A percentile compares a stretch with the other conserved stretches of the same genome.
phyloP scores from a whole-genome alignment of 352 stramenopile species.

The Phytophthora lateralis region DNA sequence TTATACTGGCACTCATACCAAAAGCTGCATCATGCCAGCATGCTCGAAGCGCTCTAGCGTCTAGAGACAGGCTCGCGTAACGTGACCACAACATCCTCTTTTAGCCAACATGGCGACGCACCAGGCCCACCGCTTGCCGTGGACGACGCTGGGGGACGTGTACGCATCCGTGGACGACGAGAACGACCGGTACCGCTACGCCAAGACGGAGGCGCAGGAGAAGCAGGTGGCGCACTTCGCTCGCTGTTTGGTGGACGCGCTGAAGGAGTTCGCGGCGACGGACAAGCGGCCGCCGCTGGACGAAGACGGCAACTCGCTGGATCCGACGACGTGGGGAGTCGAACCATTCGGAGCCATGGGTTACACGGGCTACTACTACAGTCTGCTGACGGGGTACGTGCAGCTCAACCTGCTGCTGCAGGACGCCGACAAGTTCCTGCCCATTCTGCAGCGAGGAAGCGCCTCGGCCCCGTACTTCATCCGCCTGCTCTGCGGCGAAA shows the following conservation, averaged over 20 bases:
- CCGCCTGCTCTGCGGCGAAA: constrained; percentile 17
- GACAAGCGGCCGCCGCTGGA: constrained; percentile 25
- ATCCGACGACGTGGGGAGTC: constrained; percentile 32
- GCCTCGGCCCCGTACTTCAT: constrained; percentile 13
- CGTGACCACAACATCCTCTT: not conserved
- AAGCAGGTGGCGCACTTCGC: constrained; percentile 38
- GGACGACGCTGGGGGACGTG: constrained; percentile 28
- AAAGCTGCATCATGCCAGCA: not conserved
- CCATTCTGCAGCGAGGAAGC: constrained; percentile 21
- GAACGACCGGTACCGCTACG: constrained; percentile 12
- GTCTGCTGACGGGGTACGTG: constrained; percentile 34
- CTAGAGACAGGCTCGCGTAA: not conserved
- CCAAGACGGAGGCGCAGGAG: constrained; percentile 12
- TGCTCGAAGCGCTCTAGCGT: too few species aligned
- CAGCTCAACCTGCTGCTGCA: constrained; percentile 40
- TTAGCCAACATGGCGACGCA: constrained; percentile 34
- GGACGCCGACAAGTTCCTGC: constrained; percentile 28
- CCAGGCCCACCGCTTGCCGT: constrained; percentile 37
- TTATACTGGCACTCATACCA: too few species aligned
- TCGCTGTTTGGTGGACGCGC: constrained; percentile 25
- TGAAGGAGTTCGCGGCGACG: constrained; percentile 32
- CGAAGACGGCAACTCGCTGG: constrained; percentile 28
- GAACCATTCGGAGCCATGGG: constrained; percentile 1
- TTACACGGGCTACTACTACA: constrained; percentile 35
- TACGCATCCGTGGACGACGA: constrained; percentile 1